These are phyloP conservation scores for Artemisia argyi DNA, from an alignment of 129 eudicot species.

Conservation along the genomic window DNA sequence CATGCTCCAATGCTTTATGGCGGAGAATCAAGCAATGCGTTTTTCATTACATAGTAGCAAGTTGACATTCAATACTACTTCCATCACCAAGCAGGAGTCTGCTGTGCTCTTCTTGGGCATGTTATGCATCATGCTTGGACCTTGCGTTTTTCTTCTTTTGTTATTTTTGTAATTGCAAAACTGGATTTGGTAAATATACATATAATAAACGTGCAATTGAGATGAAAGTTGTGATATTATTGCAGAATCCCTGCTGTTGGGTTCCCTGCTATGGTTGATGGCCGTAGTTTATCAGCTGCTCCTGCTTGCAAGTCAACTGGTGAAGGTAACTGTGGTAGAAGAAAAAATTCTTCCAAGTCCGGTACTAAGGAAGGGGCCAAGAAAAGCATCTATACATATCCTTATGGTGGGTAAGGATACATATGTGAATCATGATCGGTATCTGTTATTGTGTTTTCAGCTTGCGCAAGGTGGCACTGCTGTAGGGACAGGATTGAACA, in stretches of 20 bases:
- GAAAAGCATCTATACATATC: conserved; percentile 18
- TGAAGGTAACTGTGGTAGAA: conserved; percentile 37
- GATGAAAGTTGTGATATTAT: not conserved
- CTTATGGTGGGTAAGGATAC: conserved; percentile 59
- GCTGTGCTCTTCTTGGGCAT: too few relatives aligned
- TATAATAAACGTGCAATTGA: too few relatives aligned
- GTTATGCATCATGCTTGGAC: too few relatives aligned
- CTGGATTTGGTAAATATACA: too few relatives aligned
- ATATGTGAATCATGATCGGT: conserved; percentile 16
- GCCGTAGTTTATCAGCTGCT: conserved; percentile 61
- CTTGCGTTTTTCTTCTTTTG: not conserved
- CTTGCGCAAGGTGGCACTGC: conserved; percentile 99
- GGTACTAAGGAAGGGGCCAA: conserved; percentile 33
- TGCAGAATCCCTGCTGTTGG: conserved; percentile 98
- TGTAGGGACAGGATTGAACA: conserved; percentile 96
- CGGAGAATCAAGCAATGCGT: conserved; percentile 89
- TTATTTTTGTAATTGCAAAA: not conserved
- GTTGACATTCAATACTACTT: too few relatives aligned
- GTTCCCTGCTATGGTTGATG: conserved; percentile 99
- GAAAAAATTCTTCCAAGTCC: conserved; percentile 42
- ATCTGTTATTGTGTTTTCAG: conserved; percentile 41
- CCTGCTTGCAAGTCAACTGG: conserved; percentile 50
- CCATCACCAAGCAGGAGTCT: too few relatives aligned
- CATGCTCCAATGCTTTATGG: conserved; percentile 69
- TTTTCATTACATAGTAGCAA: conserved; percentile 48